phyloP scores from a whole-genome alignment of 2,329 filamentous ascomycete genomes.

The Delphinella strobiligena region DNA sequence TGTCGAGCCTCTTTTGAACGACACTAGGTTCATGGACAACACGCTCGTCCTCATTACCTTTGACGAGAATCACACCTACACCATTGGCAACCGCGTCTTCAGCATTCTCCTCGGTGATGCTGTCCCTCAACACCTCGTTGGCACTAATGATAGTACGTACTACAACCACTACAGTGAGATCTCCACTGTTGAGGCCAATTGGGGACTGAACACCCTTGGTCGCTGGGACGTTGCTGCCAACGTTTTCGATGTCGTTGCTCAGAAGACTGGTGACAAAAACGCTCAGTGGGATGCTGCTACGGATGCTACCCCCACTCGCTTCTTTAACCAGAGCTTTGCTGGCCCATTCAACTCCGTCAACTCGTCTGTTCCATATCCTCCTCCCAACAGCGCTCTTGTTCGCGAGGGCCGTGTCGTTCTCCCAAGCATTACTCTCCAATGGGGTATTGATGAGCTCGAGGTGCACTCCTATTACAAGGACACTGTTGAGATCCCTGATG shows the following conservation, averaged over 20 bases:
- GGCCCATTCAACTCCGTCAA: slow-evolving; percentile 21
- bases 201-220: slow-evolving; percentile 32
- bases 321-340: slow-evolving; percentile 22
- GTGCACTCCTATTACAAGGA: slow-evolving; percentile 18
- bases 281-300: slow-evolving; percentile 16
- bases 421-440: slow-evolving; percentile 17
- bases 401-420: slow-evolving; percentile 19
- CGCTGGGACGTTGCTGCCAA: slow-evolving; percentile 37
- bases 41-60: slow-evolving; percentile 67
- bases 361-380: slow-evolving; percentile 14
- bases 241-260: slow-evolving; percentile 27
- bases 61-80: slow-evolving; percentile 65
- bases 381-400: slow-evolving; percentile 18
- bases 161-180: slow-evolving; percentile 38
- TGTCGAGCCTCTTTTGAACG: slow-evolving; percentile 55
- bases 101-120: slow-evolving; percentile 62
- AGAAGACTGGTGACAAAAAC: slow-evolving; percentile 22
- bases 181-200: slow-evolving; percentile 33
- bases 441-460: slow-evolving; percentile 8
- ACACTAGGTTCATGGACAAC: slow-evolving; percentile 61
- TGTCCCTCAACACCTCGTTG: slow-evolving; percentile 51
- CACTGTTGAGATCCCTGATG: slow-evolving; percentile 21
- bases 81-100: slow-evolving; percentile 55
- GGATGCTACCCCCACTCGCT: slow-evolving; percentile 14
- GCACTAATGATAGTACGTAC: slow-evolving; percentile 55